phyloP scores from a whole-genome alignment of 306 rosid species.

The Vigna unguiculata region DNA sequence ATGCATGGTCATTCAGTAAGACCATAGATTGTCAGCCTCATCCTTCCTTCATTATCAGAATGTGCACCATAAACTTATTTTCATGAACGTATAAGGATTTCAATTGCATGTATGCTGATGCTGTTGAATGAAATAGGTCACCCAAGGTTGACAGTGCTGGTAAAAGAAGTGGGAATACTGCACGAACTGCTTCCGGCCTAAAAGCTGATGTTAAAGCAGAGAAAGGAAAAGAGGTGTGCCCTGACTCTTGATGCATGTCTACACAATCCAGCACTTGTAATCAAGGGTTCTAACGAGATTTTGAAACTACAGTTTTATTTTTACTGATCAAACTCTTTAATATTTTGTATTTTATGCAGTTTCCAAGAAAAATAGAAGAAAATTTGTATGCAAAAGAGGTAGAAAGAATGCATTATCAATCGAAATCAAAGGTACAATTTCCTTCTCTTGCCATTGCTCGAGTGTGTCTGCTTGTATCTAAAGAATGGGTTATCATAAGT shows the following conservation, averaged over 20 bases:
- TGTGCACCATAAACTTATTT: not conserved
- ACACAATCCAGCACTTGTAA: not conserved
- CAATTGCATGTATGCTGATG: constrained; percentile 20
- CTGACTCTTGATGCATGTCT: constrained; percentile 16
- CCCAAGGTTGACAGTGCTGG: constrained; percentile 48
- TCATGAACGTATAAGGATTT: constrained; percentile 10
- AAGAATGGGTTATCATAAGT: not conserved
- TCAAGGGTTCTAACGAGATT: constrained; percentile 7
- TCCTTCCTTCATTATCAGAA: not conserved
- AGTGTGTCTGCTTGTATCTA: not conserved
- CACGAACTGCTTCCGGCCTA: constrained; percentile 41
- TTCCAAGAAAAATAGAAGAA: constrained; percentile 52
- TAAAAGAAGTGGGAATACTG: constrained; percentile 57
- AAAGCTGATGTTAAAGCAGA: constrained; percentile 52
- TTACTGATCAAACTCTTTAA: constrained; percentile 15
- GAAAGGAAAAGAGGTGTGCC: constrained; percentile 64
- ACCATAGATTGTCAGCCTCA: not conserved
- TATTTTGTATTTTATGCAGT: constrained; percentile 33
- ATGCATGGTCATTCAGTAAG: not conserved
- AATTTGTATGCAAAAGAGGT: constrained; percentile 52
- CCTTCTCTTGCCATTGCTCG: constrained; percentile 20
- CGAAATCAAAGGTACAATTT: constrained; percentile 64
- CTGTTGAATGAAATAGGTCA: constrained; percentile 48
- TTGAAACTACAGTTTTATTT: constrained; percentile 16
- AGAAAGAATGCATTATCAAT: constrained; percentile 55